These are phyloP conservation scores for carrot (Daucus carota) DNA, from an alignment of 129 eudicot genomes.

Conservation along the genomic window DNA sequence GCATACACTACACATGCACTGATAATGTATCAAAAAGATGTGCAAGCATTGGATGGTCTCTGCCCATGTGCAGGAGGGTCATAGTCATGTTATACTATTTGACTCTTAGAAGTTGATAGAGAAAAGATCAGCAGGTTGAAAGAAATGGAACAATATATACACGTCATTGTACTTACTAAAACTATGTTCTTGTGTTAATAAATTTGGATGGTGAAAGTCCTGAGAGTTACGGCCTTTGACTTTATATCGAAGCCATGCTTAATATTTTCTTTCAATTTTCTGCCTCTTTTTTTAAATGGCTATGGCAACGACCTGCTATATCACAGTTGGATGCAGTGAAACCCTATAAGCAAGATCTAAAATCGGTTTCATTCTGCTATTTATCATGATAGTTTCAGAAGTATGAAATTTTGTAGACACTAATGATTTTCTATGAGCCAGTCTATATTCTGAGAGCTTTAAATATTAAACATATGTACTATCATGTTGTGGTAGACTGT, in stretches of 20 bases:
- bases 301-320: neutral
- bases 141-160: neutral
- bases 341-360: neutral
- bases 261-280: too few relatives aligned
- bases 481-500: neutral
- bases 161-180: neutral
- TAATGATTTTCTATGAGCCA: neutral
- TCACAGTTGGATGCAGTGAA: neutral
- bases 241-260: neutral
- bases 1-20: neutral
- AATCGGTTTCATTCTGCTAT: neutral
- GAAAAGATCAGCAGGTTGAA: neutral
- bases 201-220: neutral
- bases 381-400: neutral
- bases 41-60: neutral
- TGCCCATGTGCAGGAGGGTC: neutral
- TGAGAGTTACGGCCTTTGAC: neutral
- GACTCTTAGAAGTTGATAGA: neutral
- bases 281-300: neutral
- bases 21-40: neutral
- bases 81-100: neutral
- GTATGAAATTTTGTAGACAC: neutral
- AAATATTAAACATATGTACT: neutral
- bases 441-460: neutral
- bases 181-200: neutral